Evolutionary conservation across 805 yeast genomes (phyloP).

Genomic region (Clavispora santaluciae): DNA sequence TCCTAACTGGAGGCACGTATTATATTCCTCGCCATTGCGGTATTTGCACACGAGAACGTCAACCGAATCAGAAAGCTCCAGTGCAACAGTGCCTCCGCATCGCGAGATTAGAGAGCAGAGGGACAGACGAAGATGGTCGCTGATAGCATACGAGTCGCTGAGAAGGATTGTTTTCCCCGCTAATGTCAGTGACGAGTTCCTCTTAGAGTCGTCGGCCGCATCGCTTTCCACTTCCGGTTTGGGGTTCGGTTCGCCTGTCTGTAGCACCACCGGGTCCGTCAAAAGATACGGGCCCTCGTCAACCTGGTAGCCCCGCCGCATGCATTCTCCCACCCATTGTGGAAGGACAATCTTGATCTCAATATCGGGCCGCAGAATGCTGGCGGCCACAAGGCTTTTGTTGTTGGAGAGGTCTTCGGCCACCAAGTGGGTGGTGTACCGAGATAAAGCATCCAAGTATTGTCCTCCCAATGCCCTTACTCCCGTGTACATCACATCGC

Average conservation of each 20-base stretch:
- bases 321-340: conserved; percentile 73
- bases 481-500: conserved; percentile 64
- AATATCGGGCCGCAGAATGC: conserved; percentile 22
- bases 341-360: conserved; percentile 64
- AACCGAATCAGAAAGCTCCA: conserved; percentile 15
- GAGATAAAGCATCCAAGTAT: conserved; percentile 55
- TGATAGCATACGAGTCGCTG: conserved; percentile 51
- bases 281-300: conserved; percentile 52
- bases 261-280: conserved; percentile 9
- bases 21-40: conserved; percentile 54
- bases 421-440: conserved; percentile 74
- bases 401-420: conserved; percentile 51
- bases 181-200: neutral
- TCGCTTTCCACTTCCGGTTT: neutral
- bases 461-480: conserved; percentile 77
- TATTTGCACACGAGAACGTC: conserved; percentile 57
- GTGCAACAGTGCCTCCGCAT: conserved; percentile 51
- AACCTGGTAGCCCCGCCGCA: conserved; percentile 46
- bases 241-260: conserved; percentile 19
- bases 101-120: conserved; percentile 41
- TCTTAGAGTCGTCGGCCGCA: neutral
- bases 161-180: conserved; percentile 44
- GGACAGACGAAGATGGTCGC: conserved; percentile 36
- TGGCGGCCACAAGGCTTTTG: conserved; percentile 52
- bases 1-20: conserved; percentile 35